Base-by-base conservation (phyloP, 2,329 filamentous ascomycete genomes). In the Apiospora rasikravindrae region DNA sequence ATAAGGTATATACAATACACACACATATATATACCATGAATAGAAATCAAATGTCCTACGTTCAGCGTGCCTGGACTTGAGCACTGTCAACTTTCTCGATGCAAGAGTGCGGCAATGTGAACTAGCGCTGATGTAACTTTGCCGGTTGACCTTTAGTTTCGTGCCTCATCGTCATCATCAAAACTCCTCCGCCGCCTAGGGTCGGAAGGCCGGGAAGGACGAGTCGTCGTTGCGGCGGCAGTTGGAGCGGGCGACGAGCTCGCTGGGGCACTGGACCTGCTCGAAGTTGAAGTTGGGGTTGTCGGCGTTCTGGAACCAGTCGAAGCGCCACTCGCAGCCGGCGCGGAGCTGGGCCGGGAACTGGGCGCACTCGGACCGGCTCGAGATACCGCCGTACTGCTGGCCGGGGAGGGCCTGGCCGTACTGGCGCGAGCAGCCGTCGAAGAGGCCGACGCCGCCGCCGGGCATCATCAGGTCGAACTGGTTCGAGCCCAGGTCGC, bases 291-390 rank as follows among this genome's bases (percentile, higher is more conserved):
- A 80, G 7, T 71, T 76, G 5, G 86, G 86, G 76, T 88, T 88
- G 73, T 87, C 84, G 37, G 85, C 83, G 73, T 82, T 82, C 67
- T 83, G 76, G 77, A 88, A 88, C 86, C 86, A 89, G 76, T 86
- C 85, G 74, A 87, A 88, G 70, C 87, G 85, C 83, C 86, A 89
- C 75, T 84, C 80, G 76, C 87, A 88, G 14, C 87, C 87, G 8
- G 77, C 76, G 75, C 84, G 80, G 2, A 88, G 78, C 4, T 76
- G 75, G 1, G 76, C 75, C 6, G 87, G 87, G 78, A 88, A 84
- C 33, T 75, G 74, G 72, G 81, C 79, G 78, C 87, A 88, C 37
- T 84, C 78, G 40, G 80, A 78, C 69, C 83, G 80, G 71, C 79
- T 80, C 29, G 81, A 78, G 73, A 87, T 80, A 71, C 87, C 86